Evolutionary conservation across 345 rosid genomes (phyloP).

Genomic region (Viola odorata): DNA sequence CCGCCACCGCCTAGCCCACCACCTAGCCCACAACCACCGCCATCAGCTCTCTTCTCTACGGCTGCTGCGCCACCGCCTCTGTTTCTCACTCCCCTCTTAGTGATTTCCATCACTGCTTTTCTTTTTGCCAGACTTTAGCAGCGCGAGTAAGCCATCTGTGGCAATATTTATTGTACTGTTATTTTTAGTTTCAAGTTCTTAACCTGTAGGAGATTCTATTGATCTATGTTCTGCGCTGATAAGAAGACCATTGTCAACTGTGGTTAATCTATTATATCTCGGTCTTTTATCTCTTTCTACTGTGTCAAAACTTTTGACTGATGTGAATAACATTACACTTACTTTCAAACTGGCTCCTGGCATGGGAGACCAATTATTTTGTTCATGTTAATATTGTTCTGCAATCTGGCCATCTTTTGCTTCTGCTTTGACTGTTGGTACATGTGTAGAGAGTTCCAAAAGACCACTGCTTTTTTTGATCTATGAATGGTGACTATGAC

Average conservation of each 20-base stretch:
- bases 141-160: no score
- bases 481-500: constrained; percentile 15
- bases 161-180: not conserved
- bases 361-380: not conserved
- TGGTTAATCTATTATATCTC: no score
- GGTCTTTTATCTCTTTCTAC: no score
- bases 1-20: no score
- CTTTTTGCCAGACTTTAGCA: not conserved
- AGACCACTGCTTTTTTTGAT: not conserved
- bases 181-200: not conserved
- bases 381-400: not conserved
- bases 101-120: no score
- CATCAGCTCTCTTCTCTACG: no score
- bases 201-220: not conserved
- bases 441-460: not conserved
- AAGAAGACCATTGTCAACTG: not conserved
- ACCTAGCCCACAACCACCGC: no score
- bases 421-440: not conserved
- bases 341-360: not conserved
- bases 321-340: no score
- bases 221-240: not conserved
- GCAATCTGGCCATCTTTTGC: not conserved
- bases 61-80: no score
- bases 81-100: no score
- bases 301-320: no score